Base-by-base conservation (phyloP, 176 grass and related monocot genomes). In the Paspalum vaginatum region DNA sequence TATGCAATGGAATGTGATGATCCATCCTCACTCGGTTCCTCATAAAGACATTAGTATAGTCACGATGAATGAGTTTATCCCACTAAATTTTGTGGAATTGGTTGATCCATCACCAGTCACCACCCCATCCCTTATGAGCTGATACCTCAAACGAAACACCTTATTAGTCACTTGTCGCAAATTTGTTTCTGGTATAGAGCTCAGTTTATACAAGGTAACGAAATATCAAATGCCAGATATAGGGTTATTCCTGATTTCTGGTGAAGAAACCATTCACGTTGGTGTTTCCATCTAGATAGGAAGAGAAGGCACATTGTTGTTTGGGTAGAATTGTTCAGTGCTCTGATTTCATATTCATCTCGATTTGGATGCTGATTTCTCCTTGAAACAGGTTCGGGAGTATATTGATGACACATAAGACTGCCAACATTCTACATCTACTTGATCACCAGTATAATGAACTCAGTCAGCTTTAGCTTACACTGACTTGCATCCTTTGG, bases 401-500 rank as follows among this genome's bases (percentile, higher is more conserved):
- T 95, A 95, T 85, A 95, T 95, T 74, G 95, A 98, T 80, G 95
- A 98, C 74, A 94, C 95, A 13, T 89, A 97, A 81, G 95, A 94
- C 82, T 97, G 95, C 94, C 72, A 97, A 97, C 88, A 97, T 94
- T 32, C 32, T 32, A 32, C 32, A 32, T 87, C 92, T 92, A 81
- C 89, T 97, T 54, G 92, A 94, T 64, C 94, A 94, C 78, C 95
- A 94, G 74, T 79, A 91, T 74, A 97, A 97, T 62, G 89, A 92
- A 74, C 92, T 98, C 24, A 94, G 94, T 88, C 95, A 98, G 48
- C 95, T 98, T 74, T 92, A 98, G 87, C 83, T 98, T 76, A 88
- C 91, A 10, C 59, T 98, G 49, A 92, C 91, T 92, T 24, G 87
- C 91, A 32, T 94, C 95, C 41, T 94, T 91, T 74, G 95, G 67